These are phyloP conservation scores for Emergomyces pasteurianus DNA, from an alignment of 2,329 filamentous ascomycete species.

Conservation along the genomic window DNA sequence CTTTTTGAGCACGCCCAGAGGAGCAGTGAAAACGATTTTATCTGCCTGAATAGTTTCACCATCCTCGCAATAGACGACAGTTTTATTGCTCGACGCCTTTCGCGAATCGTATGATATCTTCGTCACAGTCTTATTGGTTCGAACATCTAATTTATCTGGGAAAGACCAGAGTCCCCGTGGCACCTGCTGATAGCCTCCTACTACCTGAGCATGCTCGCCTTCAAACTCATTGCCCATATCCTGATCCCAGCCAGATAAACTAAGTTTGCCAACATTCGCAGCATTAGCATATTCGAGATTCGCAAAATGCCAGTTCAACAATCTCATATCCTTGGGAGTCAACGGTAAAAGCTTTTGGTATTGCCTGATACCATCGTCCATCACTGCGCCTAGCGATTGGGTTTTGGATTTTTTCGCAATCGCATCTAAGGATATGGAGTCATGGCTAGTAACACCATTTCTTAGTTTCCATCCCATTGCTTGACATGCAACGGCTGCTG, in stretches of 20 bases:
- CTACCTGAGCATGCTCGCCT: conserved; percentile 82
- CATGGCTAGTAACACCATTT: conserved; percentile 47
- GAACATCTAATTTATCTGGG: conserved; percentile 65
- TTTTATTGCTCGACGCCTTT: conserved; percentile 32
- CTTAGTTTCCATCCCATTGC: conserved; percentile 73
- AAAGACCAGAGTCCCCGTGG: conserved; percentile 73
- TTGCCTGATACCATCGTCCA: conserved; percentile 82
- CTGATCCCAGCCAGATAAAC: conserved; percentile 87
- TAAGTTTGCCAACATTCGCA: conserved; percentile 72
- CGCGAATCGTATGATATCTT: conserved; percentile 53
- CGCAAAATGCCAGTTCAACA: conserved; percentile 96
- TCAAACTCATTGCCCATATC: conserved; percentile 97
- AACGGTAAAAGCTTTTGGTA: conserved; percentile 75
- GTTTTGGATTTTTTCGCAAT: conserved; percentile 48
- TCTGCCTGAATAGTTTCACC: conserved; percentile 72
- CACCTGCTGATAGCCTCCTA: conserved; percentile 88
- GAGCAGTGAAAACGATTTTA: conserved; percentile 78
- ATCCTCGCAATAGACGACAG: conserved; percentile 62
- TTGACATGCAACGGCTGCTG: conserved; percentile 64
- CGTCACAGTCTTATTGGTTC: conserved; percentile 59
- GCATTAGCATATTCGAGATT: conserved; percentile 98
- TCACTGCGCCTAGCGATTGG: conserved; percentile 76
- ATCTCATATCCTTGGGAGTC: conserved; percentile 71
- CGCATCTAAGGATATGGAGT: conserved; percentile 59
- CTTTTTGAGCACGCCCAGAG: conserved; percentile 84